Conservation (phyloP, 805 yeast genomes). For the Starmerella sirachaensis region DNA sequence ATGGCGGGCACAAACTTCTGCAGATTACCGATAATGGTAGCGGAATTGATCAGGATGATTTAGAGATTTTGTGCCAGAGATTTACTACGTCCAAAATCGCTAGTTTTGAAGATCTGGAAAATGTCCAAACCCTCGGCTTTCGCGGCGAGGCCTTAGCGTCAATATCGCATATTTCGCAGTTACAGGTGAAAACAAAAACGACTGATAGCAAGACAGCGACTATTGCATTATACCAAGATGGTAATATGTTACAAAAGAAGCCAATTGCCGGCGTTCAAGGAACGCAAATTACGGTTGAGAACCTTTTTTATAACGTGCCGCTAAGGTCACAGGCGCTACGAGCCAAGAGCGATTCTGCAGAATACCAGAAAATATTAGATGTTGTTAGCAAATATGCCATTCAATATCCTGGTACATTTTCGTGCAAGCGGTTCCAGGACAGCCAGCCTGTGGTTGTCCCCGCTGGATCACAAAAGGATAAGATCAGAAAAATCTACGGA, state of each 20-base stretch:
- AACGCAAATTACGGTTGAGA: slow-evolving; percentile 75
- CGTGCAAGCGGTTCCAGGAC: slow-evolving; percentile 72
- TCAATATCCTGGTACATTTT: slow-evolving; percentile 54
- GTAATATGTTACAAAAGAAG: slow-evolving; percentile 41
- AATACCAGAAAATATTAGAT: slow-evolving; percentile 64
- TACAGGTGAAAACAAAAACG: slow-evolving; percentile 69
- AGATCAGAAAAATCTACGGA: slow-evolving; percentile 68
- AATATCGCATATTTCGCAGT: slow-evolving; percentile 77
- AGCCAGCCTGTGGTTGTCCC: slow-evolving; percentile 51
- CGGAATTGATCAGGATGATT: slow-evolving; percentile 62
- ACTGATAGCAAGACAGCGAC: slow-evolving; percentile 52
- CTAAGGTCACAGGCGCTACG: slow-evolving; percentile 55
- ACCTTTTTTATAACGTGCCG: slow-evolving; percentile 78
- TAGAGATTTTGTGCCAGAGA: slow-evolving; percentile 72
- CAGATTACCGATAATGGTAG: slow-evolving; percentile 83
- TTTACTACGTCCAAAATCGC: slow-evolving; percentile 81
- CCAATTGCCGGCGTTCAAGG: slow-evolving; percentile 83
- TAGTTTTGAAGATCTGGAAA: slow-evolving; percentile 60
- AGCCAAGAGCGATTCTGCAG: slow-evolving; percentile 32
- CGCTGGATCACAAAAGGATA: slow-evolving; percentile 41
- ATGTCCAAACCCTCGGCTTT: slow-evolving; percentile 76
- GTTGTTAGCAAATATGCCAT: slow-evolving; percentile 75
- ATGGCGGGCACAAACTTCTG: slow-evolving; percentile 78
- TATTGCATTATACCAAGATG: slow-evolving; percentile 55
- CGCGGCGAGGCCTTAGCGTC: slow-evolving; percentile 95